Conservation (phyloP, 2,329 filamentous ascomycete species). For the Dichotomopilus funicola region DNA sequence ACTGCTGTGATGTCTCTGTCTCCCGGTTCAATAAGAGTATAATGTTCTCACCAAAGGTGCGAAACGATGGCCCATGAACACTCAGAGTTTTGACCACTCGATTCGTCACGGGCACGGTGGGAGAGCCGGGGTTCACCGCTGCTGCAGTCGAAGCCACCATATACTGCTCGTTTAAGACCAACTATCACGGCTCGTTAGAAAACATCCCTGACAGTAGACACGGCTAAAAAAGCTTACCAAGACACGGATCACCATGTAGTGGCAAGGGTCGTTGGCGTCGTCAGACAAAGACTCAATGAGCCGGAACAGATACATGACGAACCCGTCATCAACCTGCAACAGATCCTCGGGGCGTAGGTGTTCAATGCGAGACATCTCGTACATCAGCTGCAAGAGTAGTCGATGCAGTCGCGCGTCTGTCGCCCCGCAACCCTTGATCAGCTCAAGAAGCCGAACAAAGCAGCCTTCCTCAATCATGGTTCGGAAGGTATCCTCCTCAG, state of each 20-base stretch:
- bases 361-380: constrained; percentile 95
- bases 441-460: constrained; percentile 75
- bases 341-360: constrained; percentile 71
- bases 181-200: constrained; percentile 40
- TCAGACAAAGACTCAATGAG: constrained; percentile 84
- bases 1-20: constrained; percentile 85
- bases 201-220: too few species aligned
- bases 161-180: constrained; percentile 97
- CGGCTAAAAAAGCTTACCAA: constrained; percentile 52
- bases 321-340: constrained; percentile 68
- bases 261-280: constrained; percentile 86
- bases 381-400: constrained; percentile 78
- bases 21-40: constrained; percentile 93
- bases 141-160: constrained; percentile 68
- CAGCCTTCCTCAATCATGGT: constrained; percentile 82
- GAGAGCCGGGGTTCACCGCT: constrained; percentile 34
- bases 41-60: constrained; percentile 96
- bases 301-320: constrained; percentile 75
- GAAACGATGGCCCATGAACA: constrained; percentile 70
- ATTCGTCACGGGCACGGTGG: constrained; percentile 64
- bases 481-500: constrained; percentile 70
- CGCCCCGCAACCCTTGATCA: constrained; percentile 62
- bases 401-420: constrained; percentile 68
- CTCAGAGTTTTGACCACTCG: constrained; percentile 88
- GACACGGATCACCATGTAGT: constrained; percentile 90